Base-by-base conservation (phyloP, 2,329 filamentous ascomycete genomes). In the Sporothrix sp. region DNA sequence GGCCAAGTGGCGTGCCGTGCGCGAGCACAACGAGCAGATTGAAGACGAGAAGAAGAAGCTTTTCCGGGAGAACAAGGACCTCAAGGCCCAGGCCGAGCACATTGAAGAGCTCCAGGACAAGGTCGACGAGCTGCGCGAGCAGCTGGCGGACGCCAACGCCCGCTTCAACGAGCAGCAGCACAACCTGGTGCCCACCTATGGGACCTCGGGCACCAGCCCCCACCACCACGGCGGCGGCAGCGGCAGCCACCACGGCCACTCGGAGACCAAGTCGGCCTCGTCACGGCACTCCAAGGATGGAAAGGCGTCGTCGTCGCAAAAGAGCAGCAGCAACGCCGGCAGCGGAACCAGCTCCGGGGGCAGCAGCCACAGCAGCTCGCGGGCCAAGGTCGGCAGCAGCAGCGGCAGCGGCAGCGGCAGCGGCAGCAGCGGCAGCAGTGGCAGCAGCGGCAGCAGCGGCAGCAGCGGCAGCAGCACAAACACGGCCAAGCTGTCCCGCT, bases 11-110 rank as follows among this genome's bases (percentile, higher is more conserved):
- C 58, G 51, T 13, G 53, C 42, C 37, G n/a, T 60, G 14, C 23
- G 54, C 33, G 59, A 61, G 37, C 58, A 58, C 20, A 60, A 58
- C 43, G 56, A 63, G 52, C 37, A 60, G 51, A 57, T 64, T 52
- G 57, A 58, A 35, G 52, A 58, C 42, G 58, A 64, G 47, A 59
- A 58, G 25, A 53, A 58, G n/a, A 39, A 48, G 11, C 48, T 58
- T n/a, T 39, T 38, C 46, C 52, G 54, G 20, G 43, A 56, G 38
- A 49, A 53, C 38, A 47, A 53, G 9, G 38, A 50, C 2, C 51
- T 58, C 10, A 43, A 40, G 7, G 7, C 48, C 14, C 53, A 56
- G 21, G 37, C 39, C 47, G 52, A 56, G 16, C 33, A 54, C 23
- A 48, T 53, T 37, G 47, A 50, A 4, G 40, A 52, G 2, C 53